phyloP scores from a whole-genome alignment of 768 basidiomycete genomes.

The Serendipita sp. region DNA sequence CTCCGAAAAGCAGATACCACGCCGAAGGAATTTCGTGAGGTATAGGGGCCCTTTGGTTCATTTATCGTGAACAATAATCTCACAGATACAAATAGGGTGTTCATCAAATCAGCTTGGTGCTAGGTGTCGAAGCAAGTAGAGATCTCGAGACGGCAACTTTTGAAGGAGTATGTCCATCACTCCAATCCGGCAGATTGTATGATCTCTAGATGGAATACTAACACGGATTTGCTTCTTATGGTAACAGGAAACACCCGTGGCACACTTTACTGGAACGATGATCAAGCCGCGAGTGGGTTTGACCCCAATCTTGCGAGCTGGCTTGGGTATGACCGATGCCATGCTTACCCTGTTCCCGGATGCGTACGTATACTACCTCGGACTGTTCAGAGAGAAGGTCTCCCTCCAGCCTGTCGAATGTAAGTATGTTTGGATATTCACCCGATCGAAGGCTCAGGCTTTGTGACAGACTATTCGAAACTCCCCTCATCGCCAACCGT shows the following conservation, averaged over 20 bases:
- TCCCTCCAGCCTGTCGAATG: slow-evolving; percentile 85
- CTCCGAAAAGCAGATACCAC: slow-evolving; percentile 44
- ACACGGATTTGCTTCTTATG: slow-evolving; percentile 6
- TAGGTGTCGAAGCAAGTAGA: slow-evolving; percentile 73
- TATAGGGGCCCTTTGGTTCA: slow-evolving; percentile 16
- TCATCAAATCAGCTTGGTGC: slow-evolving; percentile 52
- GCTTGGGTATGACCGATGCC: slow-evolving; percentile 84
- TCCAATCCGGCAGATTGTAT: not conserved
- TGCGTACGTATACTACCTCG: slow-evolving; percentile 80
- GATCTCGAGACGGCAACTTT: slow-evolving; percentile 47
- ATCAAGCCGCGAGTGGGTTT: slow-evolving; percentile 71
- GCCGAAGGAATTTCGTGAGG: slow-evolving; percentile 68
- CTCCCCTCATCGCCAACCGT: slow-evolving; percentile 59
- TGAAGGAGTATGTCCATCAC: slow-evolving; percentile 37
- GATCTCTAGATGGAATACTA: not conserved
- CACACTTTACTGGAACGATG: slow-evolving; percentile 54
- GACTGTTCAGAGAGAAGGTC: slow-evolving; percentile 75
- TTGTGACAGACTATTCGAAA: slow-evolving; percentile 69
- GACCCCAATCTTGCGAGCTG: slow-evolving; percentile 84
- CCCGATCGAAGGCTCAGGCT: not conserved
- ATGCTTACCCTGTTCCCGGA: slow-evolving; percentile 74
- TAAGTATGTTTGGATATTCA: slow-evolving; percentile 19
- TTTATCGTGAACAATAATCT: not conserved
- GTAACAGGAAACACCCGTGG: slow-evolving; percentile 59
- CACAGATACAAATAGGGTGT: slow-evolving; percentile 34